These are phyloP conservation scores for Chaetomium cochliodes DNA, from an alignment of 495 filamentous ascomycete species.

Conservation along the genomic window DNA sequence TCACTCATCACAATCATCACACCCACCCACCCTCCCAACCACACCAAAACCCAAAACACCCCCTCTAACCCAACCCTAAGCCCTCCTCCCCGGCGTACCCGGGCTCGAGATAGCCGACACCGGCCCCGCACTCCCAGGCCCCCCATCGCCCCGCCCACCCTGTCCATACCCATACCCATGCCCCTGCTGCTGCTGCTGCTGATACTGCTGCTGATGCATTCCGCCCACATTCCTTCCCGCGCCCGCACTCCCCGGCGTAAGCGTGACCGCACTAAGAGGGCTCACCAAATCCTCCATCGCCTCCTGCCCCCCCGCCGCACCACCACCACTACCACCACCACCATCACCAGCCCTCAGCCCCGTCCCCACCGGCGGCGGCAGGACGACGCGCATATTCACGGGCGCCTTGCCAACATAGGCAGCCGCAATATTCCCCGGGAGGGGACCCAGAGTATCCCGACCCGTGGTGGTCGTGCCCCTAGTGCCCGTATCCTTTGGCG, in stretches of 20 bases:
- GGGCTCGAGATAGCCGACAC: slow-evolving; percentile 12
- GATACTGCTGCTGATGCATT: slow-evolving; percentile 3
- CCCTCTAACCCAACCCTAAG: not conserved
- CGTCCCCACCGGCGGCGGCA: not conserved
- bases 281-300: slow-evolving; percentile 30
- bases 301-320: not conserved
- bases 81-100: not conserved
- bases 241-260: slow-evolving; percentile 18
- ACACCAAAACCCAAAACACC: not conserved
- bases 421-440: slow-evolving; percentile 2
- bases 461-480: not conserved
- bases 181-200: not conserved
- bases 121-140: not conserved
- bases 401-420: not conserved
- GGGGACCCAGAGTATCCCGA: slow-evolving; percentile 9
- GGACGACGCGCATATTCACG: not conserved
- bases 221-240: not conserved
- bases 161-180: not conserved
- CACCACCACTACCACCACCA: not conserved
- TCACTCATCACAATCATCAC: not conserved
- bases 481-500: not conserved
- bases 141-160: not conserved
- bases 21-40: not conserved
- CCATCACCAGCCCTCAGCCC: not conserved
- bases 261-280: slow-evolving; percentile 23